Evolutionary conservation across 768 basidiomycete species (phyloP).

Genomic region (Kwoniella bestiolae): DNA sequence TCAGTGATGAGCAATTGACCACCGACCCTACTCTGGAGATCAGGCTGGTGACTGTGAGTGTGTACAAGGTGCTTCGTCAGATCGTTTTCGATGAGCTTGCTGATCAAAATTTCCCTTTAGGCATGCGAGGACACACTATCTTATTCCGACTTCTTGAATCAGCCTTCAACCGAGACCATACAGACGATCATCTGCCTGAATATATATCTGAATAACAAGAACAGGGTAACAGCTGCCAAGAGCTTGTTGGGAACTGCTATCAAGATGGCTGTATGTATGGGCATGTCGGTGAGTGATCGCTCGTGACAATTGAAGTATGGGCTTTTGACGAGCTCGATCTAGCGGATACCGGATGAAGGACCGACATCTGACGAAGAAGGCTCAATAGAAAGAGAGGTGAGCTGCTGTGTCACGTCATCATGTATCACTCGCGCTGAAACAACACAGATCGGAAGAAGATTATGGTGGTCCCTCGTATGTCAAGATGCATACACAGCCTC

Average conservation of each 20-base stretch:
- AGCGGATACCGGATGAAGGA: slow-evolving; percentile 17
- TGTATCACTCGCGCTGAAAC: background rate
- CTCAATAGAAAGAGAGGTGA: slow-evolving; percentile 20
- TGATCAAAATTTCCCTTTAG: background rate
- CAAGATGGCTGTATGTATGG: slow-evolving; percentile 25
- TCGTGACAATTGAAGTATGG: background rate
- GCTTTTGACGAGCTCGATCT: background rate
- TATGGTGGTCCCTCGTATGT: slow-evolving; percentile 30
- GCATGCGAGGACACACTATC: slow-evolving; percentile 28
- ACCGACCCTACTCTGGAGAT: slow-evolving; percentile 7
- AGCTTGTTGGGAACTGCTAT: slow-evolving; percentile 24
- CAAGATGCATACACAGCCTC: slow-evolving; percentile 33
- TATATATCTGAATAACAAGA: slow-evolving; percentile 33
- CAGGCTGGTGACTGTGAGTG: slow-evolving; percentile 10
- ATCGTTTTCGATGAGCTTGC: background rate
- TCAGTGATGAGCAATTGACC: slow-evolving; percentile 23
- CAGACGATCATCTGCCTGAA: slow-evolving; percentile 32
- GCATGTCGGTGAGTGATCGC: slow-evolving; percentile 18
- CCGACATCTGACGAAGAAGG: background rate
- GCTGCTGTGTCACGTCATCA: background rate
- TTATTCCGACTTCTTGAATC: slow-evolving; percentile 24
- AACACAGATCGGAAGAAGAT: slow-evolving; percentile 13
- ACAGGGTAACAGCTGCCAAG: slow-evolving; percentile 19
- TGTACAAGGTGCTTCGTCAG: background rate
- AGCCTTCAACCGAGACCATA: slow-evolving; percentile 24